phyloP scores from a whole-genome alignment of 1,139 yeast genomes.

The Saccharomyces uvarum region DNA sequence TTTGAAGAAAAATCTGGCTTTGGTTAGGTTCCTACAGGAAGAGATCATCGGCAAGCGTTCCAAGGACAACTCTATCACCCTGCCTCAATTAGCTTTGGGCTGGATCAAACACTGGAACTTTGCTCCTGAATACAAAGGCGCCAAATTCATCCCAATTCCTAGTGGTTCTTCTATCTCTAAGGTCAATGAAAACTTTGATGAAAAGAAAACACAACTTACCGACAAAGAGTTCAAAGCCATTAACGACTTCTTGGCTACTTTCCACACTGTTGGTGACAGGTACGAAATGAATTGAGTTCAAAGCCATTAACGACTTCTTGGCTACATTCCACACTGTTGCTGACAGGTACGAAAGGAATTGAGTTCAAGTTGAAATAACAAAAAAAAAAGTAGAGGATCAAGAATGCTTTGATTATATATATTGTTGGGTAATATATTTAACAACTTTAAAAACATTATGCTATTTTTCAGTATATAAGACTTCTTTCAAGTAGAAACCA shows the following conservation, averaged over 20 bases:
- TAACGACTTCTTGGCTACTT: conserved; percentile 37
- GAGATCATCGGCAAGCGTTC: conserved; percentile 44
- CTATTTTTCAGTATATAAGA: background rate
- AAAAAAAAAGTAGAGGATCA: background rate
- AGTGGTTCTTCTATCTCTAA: conserved; percentile 56
- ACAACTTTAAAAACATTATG: background rate
- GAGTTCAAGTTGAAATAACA: background rate
- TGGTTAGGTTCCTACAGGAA: conserved; percentile 37
- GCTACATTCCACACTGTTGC: conserved; percentile 40
- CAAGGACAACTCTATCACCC: conserved; percentile 38
- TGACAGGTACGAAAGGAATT: conserved; percentile 38
- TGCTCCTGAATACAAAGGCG: conserved; percentile 35
- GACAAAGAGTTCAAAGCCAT: conserved; percentile 47
- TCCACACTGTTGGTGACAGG: conserved; percentile 44
- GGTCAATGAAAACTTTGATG: conserved; percentile 50
- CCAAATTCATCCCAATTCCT: conserved; percentile 70
- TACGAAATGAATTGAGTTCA: conserved; percentile 31
- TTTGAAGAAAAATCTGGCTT: conserved; percentile 42
- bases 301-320: conserved; percentile 40
- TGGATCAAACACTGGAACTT: conserved; percentile 49
- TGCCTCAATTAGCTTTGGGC: conserved; percentile 65
- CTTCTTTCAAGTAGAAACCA: background rate
- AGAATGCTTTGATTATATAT: background rate
- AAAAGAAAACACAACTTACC: conserved; percentile 36
- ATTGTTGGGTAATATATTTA: background rate